These are phyloP conservation scores for Diaporthe australafricana DNA, from an alignment of 2,329 filamentous ascomycete species.

Conservation along the genomic window DNA sequence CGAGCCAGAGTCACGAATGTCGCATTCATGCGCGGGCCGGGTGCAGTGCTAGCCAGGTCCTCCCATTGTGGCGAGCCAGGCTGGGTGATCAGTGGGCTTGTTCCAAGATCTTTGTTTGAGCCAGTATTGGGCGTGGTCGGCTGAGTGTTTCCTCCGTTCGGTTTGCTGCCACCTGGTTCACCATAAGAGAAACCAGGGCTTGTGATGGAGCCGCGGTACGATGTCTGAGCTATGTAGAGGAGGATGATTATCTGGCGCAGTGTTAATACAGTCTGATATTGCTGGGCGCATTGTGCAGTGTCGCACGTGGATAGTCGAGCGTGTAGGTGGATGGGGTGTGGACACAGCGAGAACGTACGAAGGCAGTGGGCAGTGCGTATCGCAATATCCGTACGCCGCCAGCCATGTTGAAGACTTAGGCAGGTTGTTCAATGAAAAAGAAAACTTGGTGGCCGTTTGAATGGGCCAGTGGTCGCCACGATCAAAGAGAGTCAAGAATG, in stretches of 20 bases:
- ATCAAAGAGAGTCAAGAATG: slow-evolving; percentile 28
- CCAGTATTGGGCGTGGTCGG: slow-evolving; percentile 43
- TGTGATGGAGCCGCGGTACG: slow-evolving; percentile 55
- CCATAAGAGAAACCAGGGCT: slow-evolving; percentile 47
- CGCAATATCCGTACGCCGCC: slow-evolving; percentile 79
- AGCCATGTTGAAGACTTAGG: slow-evolving; percentile 60
- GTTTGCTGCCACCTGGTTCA: slow-evolving; percentile 27
- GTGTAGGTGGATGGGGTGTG: slow-evolving; percentile 32
- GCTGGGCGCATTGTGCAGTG: slow-evolving; percentile 7
- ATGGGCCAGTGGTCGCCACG: slow-evolving; percentile 7
- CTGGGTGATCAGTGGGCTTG: slow-evolving; percentile 63
- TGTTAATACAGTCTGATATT: slow-evolving; percentile 40
- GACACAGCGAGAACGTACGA: slow-evolving; percentile 68
- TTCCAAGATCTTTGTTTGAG: slow-evolving; percentile 47
- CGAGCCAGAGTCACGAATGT: slow-evolving; percentile 97
- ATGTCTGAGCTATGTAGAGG: slow-evolving; percentile 83
- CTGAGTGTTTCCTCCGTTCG: slow-evolving; percentile 28
- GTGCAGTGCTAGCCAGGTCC: slow-evolving; percentile 62
- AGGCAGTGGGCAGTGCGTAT: slow-evolving; percentile 84
- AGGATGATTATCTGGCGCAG: slow-evolving; percentile 70
- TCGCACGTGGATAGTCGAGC: slow-evolving; percentile 35
- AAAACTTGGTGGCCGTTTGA: not conserved
- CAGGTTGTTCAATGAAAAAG: slow-evolving; percentile 17
- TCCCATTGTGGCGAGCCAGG: slow-evolving; percentile 63
- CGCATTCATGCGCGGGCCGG: slow-evolving; percentile 88